A percentile compares a stretch with the other conserved stretches of the same genome.
Conservation (phyloP, 2,329 filamentous ascomycete species). For the Fonsecaea nubica region DNA sequence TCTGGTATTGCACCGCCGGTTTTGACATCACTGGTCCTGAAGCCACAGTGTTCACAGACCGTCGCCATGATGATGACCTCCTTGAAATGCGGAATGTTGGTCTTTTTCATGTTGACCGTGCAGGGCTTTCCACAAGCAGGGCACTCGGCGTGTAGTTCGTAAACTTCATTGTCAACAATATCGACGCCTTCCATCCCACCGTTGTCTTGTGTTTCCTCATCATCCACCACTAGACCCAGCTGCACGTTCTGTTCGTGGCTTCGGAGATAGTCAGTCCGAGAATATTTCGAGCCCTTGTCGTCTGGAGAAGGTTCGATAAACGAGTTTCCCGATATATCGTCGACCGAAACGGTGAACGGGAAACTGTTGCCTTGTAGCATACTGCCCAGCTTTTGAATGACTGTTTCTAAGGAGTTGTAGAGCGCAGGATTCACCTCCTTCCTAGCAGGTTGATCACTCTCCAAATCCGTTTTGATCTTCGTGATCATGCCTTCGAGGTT, state of each 20-base stretch:
- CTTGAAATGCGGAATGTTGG: slow-evolving; percentile 97
- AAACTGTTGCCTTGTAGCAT: slow-evolving; percentile 81
- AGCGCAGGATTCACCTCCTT: slow-evolving; percentile 80
- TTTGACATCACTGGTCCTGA: slow-evolving; percentile 96
- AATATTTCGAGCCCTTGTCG: slow-evolving; percentile 85
- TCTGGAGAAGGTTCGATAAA: slow-evolving; percentile 86
- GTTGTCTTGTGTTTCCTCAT: slow-evolving; percentile 44
- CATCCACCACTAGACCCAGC: slow-evolving; percentile 70
- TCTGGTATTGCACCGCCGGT: slow-evolving; percentile 91
- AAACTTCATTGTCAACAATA: slow-evolving; percentile 91
- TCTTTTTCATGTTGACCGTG: slow-evolving; percentile 97
- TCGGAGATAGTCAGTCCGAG: slow-evolving; percentile 81
- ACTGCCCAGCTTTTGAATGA: slow-evolving; percentile 74
- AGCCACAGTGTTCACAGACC: slow-evolving; percentile 87
- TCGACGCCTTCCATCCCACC: slow-evolving; percentile 72
- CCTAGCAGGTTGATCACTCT: slow-evolving; percentile 79
- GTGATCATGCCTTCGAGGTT: slow-evolving; percentile 89
- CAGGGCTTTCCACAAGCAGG: slow-evolving; percentile 87
- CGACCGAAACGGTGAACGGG: slow-evolving; percentile 85
- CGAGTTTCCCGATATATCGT: slow-evolving; percentile 94
- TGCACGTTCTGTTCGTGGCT: slow-evolving; percentile 84
- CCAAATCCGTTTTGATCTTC: slow-evolving; percentile 79
- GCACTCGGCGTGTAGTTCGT: slow-evolving; percentile 88
- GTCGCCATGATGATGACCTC: slow-evolving; percentile 96
- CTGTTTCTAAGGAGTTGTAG: slow-evolving; percentile 75